Conservation (phyloP, 2,329 filamentous ascomycete species). For the Pestalotiopsis fici region DNA sequence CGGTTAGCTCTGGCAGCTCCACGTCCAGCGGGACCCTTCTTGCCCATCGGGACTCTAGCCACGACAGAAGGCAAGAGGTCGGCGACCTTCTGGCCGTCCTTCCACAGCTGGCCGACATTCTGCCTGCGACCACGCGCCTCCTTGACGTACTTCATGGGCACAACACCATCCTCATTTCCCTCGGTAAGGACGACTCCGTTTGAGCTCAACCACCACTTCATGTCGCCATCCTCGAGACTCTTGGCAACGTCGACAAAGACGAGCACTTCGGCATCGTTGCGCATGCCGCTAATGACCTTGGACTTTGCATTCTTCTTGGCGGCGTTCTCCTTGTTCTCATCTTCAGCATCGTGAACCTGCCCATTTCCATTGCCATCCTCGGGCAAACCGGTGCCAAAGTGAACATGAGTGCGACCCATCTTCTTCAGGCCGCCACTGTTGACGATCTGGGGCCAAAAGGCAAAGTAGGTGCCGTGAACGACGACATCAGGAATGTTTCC, state of each 20-base stretch:
- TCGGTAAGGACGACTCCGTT: slow-evolving; percentile 75
- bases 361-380: slow-evolving; percentile 32
- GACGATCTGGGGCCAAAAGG: slow-evolving; percentile 75
- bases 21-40: slow-evolving; percentile 36
- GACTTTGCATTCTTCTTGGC: slow-evolving; percentile 19
- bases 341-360: slow-evolving; percentile 9
- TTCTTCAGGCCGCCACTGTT: slow-evolving; percentile 73
- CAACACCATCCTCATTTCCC: slow-evolving; percentile 57
- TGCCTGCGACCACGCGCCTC: slow-evolving; percentile 65
- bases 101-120: slow-evolving; percentile 68
- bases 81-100: slow-evolving; percentile 65
- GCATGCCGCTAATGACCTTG: slow-evolving; percentile 77
- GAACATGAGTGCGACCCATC: slow-evolving; percentile 87
- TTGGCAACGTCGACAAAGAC: slow-evolving; percentile 73
- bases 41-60: slow-evolving; percentile 47
- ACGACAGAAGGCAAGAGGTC: slow-evolving; percentile 66
- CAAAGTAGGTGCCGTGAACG: slow-evolving; percentile 88
- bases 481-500: slow-evolving; percentile 65
- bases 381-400: slow-evolving; percentile 79
- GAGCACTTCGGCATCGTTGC: slow-evolving; percentile 73
- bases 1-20: slow-evolving; percentile 39
- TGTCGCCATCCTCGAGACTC: slow-evolving; percentile 60
- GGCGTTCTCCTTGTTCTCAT: slow-evolving; percentile 10
- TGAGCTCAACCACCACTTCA: slow-evolving; percentile 78
- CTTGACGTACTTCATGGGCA: slow-evolving; percentile 70